A percentile compares a stretch with the other conserved stretches of the same genome.
These are phyloP conservation scores for Knufia fluminis DNA, from an alignment of 2,329 filamentous ascomycete genomes.

Conservation along the genomic window DNA sequence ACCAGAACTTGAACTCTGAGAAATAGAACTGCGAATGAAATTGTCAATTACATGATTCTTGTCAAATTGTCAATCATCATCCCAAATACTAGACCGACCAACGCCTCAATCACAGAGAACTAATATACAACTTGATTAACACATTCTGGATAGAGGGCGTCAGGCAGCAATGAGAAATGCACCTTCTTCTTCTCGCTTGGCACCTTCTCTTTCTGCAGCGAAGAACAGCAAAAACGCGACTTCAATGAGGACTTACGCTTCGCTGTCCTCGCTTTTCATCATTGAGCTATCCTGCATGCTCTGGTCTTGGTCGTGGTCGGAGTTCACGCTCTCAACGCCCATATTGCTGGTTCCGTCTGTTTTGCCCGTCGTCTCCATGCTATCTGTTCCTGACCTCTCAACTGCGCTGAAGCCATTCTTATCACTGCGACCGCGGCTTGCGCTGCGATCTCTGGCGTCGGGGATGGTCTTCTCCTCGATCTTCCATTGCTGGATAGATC, in stretches of 20 bases:
- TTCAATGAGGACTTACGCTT: slow-evolving; percentile 10
- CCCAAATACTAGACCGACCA: no score
- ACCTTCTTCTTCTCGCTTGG: background rate
- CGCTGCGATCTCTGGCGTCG: slow-evolving; percentile 33
- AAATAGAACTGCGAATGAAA: background rate
- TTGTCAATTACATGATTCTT: background rate
- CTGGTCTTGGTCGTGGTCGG: slow-evolving; percentile 7
- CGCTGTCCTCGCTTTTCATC: slow-evolving; percentile 8
- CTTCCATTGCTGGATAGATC: slow-evolving; percentile 46
- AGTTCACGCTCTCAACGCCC: slow-evolving; percentile 8
- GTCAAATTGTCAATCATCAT: background rate
- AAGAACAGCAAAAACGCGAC: background rate
- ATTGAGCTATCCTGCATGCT: slow-evolving; percentile 4
- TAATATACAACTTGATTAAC: background rate
- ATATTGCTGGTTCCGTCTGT: slow-evolving; percentile 7
- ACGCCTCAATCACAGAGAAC: background rate
- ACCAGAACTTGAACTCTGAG: no score
- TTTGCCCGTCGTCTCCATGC: slow-evolving; percentile 10
- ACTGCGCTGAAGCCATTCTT: slow-evolving; percentile 17
- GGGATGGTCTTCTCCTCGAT: slow-evolving; percentile 41
- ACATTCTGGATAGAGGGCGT: background rate
- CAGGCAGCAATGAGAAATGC: background rate
- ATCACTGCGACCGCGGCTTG: slow-evolving; percentile 13
- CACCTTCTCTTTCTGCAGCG: background rate
- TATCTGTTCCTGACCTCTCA: slow-evolving; percentile 15